Evolutionary conservation across 2,329 filamentous ascomycete species (phyloP).

Genomic region (Fragosphaeria purpurea): DNA sequence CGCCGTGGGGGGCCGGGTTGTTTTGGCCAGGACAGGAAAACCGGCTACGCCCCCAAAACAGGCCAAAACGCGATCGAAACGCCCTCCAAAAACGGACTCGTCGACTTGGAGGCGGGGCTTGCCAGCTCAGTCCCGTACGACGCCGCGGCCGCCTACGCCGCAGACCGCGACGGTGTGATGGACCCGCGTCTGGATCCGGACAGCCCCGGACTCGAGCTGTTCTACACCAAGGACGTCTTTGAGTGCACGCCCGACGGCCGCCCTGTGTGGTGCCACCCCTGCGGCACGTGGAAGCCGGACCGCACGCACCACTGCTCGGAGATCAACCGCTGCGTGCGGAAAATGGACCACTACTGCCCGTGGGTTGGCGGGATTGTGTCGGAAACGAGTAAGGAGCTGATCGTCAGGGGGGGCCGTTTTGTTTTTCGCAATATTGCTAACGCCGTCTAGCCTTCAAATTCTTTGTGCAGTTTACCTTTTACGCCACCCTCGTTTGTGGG

Average conservation of each 20-base stretch:
- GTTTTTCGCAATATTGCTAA: neutral
- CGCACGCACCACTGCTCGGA: conserved; percentile 80
- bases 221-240: conserved; percentile 77
- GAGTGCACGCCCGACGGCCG: conserved; percentile 72
- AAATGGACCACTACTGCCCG: conserved; percentile 95
- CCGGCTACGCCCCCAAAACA: too few relatives aligned
- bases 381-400: conserved; percentile 51
- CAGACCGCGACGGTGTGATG: conserved; percentile 4
- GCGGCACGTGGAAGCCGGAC: conserved; percentile 80
- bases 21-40: too few relatives aligned
- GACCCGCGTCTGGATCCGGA: conserved; percentile 42
- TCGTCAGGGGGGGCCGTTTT: too few relatives aligned
- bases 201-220: conserved; percentile 59
- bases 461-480: conserved; percentile 79
- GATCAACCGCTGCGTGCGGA: conserved; percentile 67
- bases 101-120: conserved; percentile 15
- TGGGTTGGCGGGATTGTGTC: conserved; percentile 93
- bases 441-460: conserved; percentile 64
- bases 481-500: conserved; percentile 57
- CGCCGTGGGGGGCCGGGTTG: neutral
- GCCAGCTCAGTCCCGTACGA: conserved; percentile 5
- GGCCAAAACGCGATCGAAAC: neutral
- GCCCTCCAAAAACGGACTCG: conserved; percentile 2
- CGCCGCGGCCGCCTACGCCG: neutral
- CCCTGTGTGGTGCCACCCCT: conserved; percentile 80